Base-by-base conservation (phyloP, 208 protist genomes). In the Herpetomonas tarakana region DNA sequence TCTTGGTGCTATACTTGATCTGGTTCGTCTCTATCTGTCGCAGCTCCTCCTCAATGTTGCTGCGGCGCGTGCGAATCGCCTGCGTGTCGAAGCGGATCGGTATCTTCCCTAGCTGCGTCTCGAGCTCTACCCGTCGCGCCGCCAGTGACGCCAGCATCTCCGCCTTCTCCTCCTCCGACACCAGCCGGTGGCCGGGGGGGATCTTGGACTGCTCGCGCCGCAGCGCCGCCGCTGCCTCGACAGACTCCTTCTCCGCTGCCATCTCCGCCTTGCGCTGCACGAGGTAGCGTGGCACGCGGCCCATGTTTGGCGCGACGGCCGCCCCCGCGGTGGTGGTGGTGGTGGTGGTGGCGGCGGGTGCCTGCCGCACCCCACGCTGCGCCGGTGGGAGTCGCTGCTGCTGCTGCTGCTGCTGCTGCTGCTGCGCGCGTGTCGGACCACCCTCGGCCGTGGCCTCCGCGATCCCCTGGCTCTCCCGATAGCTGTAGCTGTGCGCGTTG, bases 61-160 rank as follows among this genome's bases (percentile, higher is more conserved):
- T 52, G 3, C 83, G 78, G 1, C 71, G 65, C 52, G 74, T 73
- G 46, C 81, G 80, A 29, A 91, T 90, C 0, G 79, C 68, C 52
- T 82, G 73, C 21, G 88, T 94, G 62, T 94, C 88, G 52, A 84
- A 94, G 21, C 88, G 85, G 28, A 94, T 80, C 12, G 88, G 88
- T 67, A 94, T 88, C 29, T 85, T 83, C 27, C 74, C 74, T 21
- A 94, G 69, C 68, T 92, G 76, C 35, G n/a, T n/a, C 62, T 94
- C 83, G 57, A 94, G 64, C 70, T 94, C 88, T 38, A 68, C 64
- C 49, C 76, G 65, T 24, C 88, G 60, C 58, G 54, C 68, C 3
- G 68, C 80, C 7, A 94, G 62, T 27, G 64, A 68, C 18, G 29
- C 55, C 45, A 94, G 68, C 31, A 77, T 89, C 30, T 78, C 79